These are phyloP conservation scores for Globisporangium canariense DNA, from an alignment of 352 stramenopile genomes.

Conservation along the genomic window DNA sequence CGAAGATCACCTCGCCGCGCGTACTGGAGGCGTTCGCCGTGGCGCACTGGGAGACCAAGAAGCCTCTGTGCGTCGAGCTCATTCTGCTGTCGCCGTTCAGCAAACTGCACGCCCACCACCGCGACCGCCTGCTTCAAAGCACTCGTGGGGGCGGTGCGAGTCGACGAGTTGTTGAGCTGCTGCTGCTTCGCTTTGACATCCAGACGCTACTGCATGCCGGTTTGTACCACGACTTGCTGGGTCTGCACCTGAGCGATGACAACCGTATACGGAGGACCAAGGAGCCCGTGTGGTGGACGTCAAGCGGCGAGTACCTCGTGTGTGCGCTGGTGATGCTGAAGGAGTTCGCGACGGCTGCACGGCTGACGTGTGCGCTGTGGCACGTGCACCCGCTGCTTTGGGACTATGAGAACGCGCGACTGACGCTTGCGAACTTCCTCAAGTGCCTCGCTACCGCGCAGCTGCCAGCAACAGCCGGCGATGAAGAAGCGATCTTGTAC, in stretches of 20 bases:
- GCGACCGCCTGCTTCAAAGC: slow-evolving; percentile 25
- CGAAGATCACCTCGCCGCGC: slow-evolving; percentile 24
- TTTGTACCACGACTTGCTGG: slow-evolving; percentile 38
- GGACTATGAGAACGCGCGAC: slow-evolving; percentile 60
- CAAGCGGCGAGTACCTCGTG: slow-evolving; percentile 56
- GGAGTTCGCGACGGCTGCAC: slow-evolving; percentile 45
- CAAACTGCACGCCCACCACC: slow-evolving; percentile 36
- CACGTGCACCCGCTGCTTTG: slow-evolving; percentile 62
- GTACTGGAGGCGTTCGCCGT: slow-evolving; percentile 37
- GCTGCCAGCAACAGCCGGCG: not conserved
- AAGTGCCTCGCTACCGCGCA: slow-evolving; percentile 23
- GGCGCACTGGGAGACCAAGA: slow-evolving; percentile 32
- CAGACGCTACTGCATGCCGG: slow-evolving; percentile 32
- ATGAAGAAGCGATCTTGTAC: slow-evolving; percentile 14
- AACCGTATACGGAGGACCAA: not conserved
- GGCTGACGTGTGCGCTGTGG: slow-evolving; percentile 52
- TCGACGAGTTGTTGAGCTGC: slow-evolving; percentile 31
- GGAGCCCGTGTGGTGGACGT: slow-evolving; percentile 36
- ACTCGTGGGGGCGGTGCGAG: not conserved
- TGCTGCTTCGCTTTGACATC: slow-evolving; percentile 63
- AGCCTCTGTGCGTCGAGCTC: slow-evolving; percentile 38
- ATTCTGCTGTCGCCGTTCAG: slow-evolving; percentile 62
- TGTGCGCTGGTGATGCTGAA: slow-evolving; percentile 50
- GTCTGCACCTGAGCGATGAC: slow-evolving; percentile 12
- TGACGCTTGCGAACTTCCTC: slow-evolving; percentile 58